A percentile compares a stretch with the other conserved stretches of the same genome.
Evolutionary conservation across 225 moss, liverwort and hornwort genomes (phyloP).

Genomic region (Polytrichum formosum): DNA sequence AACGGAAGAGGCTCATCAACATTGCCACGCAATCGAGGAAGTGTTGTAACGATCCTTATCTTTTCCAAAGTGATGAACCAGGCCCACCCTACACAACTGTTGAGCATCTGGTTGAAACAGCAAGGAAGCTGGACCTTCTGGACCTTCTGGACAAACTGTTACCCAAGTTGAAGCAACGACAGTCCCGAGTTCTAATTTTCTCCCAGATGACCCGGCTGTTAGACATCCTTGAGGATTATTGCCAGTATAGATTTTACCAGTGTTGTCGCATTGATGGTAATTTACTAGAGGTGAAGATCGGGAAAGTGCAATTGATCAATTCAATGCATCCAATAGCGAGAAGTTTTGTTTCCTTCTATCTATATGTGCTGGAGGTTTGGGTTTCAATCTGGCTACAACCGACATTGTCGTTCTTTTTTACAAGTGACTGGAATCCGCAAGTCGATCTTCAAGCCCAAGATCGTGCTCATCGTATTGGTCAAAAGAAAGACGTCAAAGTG

Average conservation of each 20-base stretch:
- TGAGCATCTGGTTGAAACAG: conserved; percentile 87
- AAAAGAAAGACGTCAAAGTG: conserved; percentile 98
- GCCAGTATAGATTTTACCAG: conserved; percentile 73
- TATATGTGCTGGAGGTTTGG: conserved; percentile 92
- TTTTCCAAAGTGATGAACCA: conserved; percentile 96
- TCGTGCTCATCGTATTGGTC: conserved; percentile 98
- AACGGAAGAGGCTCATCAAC: conserved; percentile 93
- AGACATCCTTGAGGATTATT: conserved; percentile 97
- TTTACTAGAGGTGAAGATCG: conserved; percentile 90
- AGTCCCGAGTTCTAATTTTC: conserved; percentile 93
- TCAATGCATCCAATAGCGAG: conserved; percentile 78
- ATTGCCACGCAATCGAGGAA: conserved; percentile 99
- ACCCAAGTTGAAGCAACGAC: conserved; percentile 90
- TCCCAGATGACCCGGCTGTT: conserved; percentile 99
- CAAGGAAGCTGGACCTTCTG: conserved; percentile 99
- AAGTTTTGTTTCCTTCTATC: conserved; percentile 97
- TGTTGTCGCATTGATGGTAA: conserved; percentile 98
- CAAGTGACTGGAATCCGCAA: conserved; percentile 99
- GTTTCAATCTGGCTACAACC: conserved; percentile 98
- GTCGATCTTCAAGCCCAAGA: conserved; percentile 99
- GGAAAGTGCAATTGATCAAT: conserved; percentile 92
- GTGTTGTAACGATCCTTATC: conserved; percentile 97
- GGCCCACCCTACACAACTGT: conserved; percentile 93
- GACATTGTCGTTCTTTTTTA: conserved; percentile 96
- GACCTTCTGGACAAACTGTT: conserved; percentile 92